Conservation (phyloP, 352 stramenopile genomes). For the Globisporangium acanthophoron region DNA sequence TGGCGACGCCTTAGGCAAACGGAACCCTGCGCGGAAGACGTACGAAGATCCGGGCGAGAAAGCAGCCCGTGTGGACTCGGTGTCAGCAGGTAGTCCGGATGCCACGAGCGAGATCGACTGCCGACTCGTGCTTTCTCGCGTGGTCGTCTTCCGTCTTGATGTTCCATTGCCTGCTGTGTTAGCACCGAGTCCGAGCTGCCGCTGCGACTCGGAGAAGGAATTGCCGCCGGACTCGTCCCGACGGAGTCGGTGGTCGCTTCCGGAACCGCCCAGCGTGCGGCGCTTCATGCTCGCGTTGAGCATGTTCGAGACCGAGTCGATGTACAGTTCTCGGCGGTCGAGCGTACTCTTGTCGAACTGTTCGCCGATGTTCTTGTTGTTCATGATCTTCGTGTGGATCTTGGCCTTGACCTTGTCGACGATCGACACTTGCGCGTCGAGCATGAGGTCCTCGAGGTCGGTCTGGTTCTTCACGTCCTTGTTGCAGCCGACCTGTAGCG, state of each 20-base stretch:
- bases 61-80: constrained; percentile 18
- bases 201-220: constrained; percentile 48
- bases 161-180: constrained; percentile 10
- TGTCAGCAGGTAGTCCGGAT: constrained; percentile 23
- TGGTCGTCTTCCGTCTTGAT: constrained; percentile 21
- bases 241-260: constrained; percentile 6
- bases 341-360: constrained; percentile 82
- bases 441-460: constrained; percentile 56
- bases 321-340: constrained; percentile 72
- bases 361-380: constrained; percentile 88
- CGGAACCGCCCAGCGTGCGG: constrained; percentile 35
- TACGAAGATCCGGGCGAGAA: constrained; percentile 38
- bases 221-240: constrained; percentile 12
- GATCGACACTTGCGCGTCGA: constrained; percentile 49
- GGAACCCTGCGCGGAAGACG: constrained; percentile 53
- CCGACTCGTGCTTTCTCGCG: constrained; percentile 12
- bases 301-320: constrained; percentile 79
- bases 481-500: constrained; percentile 63
- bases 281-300: constrained; percentile 67
- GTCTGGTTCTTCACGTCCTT: constrained; percentile 40
- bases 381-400: constrained; percentile 84
- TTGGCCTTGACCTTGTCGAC: constrained; percentile 74
- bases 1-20: constrained; percentile 39
- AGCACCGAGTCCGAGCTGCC: constrained; percentile 18
- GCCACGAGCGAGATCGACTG: constrained; percentile 25